Evolutionary conservation across 2,329 filamentous ascomycete genomes (phyloP).

Genomic region (Botrytis paeoniae): DNA sequence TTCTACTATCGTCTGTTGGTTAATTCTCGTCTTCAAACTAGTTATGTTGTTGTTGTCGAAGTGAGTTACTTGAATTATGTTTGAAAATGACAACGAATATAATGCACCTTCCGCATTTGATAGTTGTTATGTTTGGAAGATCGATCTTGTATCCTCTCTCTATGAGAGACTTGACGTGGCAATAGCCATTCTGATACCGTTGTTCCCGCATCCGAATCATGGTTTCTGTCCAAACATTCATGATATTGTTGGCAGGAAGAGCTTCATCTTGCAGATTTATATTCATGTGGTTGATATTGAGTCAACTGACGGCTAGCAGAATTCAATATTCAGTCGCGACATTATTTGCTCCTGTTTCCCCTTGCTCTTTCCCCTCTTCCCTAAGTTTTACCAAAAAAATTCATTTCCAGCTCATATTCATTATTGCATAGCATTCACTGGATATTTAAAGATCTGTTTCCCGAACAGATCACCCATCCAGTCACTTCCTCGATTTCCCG

Average conservation of each 20-base stretch:
- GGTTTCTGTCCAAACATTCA: no score
- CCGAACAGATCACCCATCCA: neutral
- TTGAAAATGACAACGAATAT: no score
- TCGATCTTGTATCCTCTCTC: neutral
- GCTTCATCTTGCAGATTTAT: neutral
- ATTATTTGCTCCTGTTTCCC: neutral
- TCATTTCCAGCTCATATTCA: neutral
- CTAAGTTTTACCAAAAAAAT: neutral
- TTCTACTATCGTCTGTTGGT: neutral
- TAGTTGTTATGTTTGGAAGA: neutral
- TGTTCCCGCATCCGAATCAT: no score
- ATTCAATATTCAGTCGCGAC: neutral
- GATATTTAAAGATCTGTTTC: neutral
- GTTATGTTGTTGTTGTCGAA: neutral
- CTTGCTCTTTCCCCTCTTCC: neutral
- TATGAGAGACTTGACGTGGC: neutral
- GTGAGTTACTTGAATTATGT: neutral
- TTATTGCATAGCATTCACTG: neutral
- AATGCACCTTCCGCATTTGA: neutral
- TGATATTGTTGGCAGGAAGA: neutral
- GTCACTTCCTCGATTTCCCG: neutral
- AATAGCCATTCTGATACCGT: no score
- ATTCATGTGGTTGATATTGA: neutral
- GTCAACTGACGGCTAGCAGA: neutral
- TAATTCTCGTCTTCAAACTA: neutral